Evolutionary conservation across 306 rosid genomes (phyloP).

Genomic region (Ammopiptanthus mongolicus): DNA sequence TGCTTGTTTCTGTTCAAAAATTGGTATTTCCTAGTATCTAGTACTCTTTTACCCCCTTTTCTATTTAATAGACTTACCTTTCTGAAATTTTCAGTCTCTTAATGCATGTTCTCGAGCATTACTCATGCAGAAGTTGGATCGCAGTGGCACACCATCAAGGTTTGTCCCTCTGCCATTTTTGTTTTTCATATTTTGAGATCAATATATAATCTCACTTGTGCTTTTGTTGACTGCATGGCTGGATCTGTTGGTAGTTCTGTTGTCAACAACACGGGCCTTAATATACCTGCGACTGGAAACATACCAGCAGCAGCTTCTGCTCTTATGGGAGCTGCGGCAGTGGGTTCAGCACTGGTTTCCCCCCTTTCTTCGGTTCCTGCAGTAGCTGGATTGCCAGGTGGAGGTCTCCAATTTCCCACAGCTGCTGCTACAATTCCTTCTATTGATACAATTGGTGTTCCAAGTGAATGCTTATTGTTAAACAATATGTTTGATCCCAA

Average conservation of each 20-base stretch:
- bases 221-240: slow-evolving; percentile 47
- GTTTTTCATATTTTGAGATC: slow-evolving; percentile 15
- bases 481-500: slow-evolving; percentile 94
- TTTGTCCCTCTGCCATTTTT: slow-evolving; percentile 23
- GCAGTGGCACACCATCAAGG: slow-evolving; percentile 75
- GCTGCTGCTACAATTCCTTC: slow-evolving; percentile 29
- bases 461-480: slow-evolving; percentile 81
- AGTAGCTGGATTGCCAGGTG: slow-evolving; percentile 50
- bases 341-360: slow-evolving; percentile 38
- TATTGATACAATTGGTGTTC: slow-evolving; percentile 68
- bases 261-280: slow-evolving; percentile 41
- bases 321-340: slow-evolving; percentile 33
- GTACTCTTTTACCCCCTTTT: neutral
- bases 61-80: neutral
- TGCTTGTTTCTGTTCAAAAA: neutral
- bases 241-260: slow-evolving; percentile 51
- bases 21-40: neutral
- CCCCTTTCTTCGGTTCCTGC: slow-evolving; percentile 48
- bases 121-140: slow-evolving; percentile 96
- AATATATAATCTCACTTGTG: slow-evolving; percentile 20
- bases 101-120: slow-evolving; percentile 86
- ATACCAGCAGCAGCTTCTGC: slow-evolving; percentile 27
- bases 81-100: slow-evolving; percentile 55
- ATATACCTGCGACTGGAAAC: slow-evolving; percentile 36
- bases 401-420: slow-evolving; percentile 58